Base-by-base conservation (phyloP, 179 eudicot species). In the Monotropa hypopitys region DNA sequence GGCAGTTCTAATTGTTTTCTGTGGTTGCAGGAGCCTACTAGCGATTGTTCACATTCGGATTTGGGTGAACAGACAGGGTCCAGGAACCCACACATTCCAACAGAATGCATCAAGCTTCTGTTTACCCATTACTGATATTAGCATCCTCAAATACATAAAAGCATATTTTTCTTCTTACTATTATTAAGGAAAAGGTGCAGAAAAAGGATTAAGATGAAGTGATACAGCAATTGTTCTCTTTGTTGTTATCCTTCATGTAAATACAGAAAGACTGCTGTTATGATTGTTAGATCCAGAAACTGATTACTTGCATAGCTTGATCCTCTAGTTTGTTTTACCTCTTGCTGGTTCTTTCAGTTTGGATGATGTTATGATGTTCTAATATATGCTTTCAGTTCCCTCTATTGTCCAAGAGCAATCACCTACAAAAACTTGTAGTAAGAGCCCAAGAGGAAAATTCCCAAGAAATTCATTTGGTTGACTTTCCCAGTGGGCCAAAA, bases 401-500 rank as follows among this genome's bases (percentile, higher is more conserved):
- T 75, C 88, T 92, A 18, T 45, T 92, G 63, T 91, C 97, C 66
- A 92, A 89, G 89, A 91, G 97, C 87, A 84, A 81, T 66, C 80
- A 74, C 72, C 75, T 92, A 70, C 97, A 88, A 73, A 89, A 84
- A 82, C 92, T 89, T 32, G 86, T 91, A 47, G 72, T 84, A 46
- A 80, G 80, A 82, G 91, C 88, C 1, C 87, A 80, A 73, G 91
- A 89, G 77, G 90, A 88, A 71, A 73, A 73, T 62, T 84, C 88
- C 1, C 86, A 85, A 68, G 92, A 86, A 83, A 83, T 92, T 73
- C 70, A 84, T 35, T 78, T 92, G 77, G 73, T 61, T 8, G 88
- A 83, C 70, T 89, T 89, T 80, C 97, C 97, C 30, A 94, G 96
- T 32, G 97, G 97, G 63, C 87, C 92, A 21, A 92, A 88, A 81